Evolutionary conservation across 2,329 filamentous ascomycete species (phyloP).

Genomic region (Penicillium sp.): DNA sequence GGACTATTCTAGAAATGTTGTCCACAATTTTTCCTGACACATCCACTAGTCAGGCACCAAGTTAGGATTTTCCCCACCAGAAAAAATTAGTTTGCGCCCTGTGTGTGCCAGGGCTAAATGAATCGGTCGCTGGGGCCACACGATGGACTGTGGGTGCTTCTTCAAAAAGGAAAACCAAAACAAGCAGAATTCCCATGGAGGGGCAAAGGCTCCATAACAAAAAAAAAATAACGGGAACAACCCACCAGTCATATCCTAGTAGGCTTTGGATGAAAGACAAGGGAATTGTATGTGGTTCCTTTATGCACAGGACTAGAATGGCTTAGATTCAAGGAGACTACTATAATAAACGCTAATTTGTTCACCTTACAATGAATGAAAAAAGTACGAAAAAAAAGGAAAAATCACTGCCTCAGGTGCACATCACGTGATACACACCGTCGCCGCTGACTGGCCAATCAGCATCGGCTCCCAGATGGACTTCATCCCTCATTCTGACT

Average conservation of each 20-base stretch:
- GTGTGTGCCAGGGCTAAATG: conserved; percentile 24
- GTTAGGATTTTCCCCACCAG: conserved; percentile 2
- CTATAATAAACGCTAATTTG: not conserved
- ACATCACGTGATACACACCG: conserved; percentile 12
- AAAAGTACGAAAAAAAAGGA: not conserved
- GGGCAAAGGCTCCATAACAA: conserved; percentile 7
- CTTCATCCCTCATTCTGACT: conserved; percentile 16
- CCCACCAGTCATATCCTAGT: not conserved
- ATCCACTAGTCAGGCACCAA: conserved; percentile 5
- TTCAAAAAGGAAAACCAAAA: conserved; percentile 40
- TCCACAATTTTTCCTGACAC: conserved; percentile 1
- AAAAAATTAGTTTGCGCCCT: conserved; percentile 17
- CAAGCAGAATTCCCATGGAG: conserved; percentile 25
- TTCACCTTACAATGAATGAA: not conserved
- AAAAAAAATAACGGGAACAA: not conserved
- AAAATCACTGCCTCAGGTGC: conserved; percentile 10
- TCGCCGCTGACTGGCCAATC: conserved; percentile 15
- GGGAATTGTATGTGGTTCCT: not conserved
- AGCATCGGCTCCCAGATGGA: conserved; percentile 16
- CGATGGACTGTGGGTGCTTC: conserved; percentile 21
- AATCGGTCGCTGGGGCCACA: conserved; percentile 35
- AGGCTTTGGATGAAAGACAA: not conserved
- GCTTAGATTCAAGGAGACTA: not conserved
- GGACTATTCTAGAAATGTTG: conserved; percentile 2
- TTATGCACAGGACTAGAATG: not conserved